Conservation (phyloP, 2,329 filamentous ascomycete species). For the Penicillium concentricum region DNA sequence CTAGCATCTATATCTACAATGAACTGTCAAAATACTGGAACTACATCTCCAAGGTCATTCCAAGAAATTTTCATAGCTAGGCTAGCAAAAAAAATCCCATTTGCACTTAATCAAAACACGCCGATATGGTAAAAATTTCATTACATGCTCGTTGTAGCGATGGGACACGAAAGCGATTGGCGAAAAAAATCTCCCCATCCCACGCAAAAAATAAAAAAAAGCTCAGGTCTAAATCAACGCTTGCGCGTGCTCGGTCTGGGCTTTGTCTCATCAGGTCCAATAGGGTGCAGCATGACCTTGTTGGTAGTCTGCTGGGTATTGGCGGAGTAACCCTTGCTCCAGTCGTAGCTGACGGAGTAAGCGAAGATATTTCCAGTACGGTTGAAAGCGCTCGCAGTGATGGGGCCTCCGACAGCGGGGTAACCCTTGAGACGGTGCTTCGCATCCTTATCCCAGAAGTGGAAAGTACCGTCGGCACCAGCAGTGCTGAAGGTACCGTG, state of each 20-base stretch:
- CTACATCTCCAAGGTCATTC: not conserved
- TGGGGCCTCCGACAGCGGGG: slow-evolving; percentile 77
- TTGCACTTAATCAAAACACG: slow-evolving; percentile 24
- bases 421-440: slow-evolving; percentile 90
- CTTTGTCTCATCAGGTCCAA: slow-evolving; percentile 65
- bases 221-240: slow-evolving; percentile 30
- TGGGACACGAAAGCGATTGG: slow-evolving; percentile 11
- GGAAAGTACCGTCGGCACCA: slow-evolving; percentile 88
- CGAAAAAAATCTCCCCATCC: not conserved
- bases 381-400: slow-evolving; percentile 90
- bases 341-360: slow-evolving; percentile 93
- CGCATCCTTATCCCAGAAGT: slow-evolving; percentile 77
- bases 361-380: slow-evolving; percentile 79
- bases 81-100: slow-evolving; percentile 14
- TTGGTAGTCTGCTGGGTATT: slow-evolving; percentile 71
- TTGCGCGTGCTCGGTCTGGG: slow-evolving; percentile 50
- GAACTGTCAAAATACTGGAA: not conserved
- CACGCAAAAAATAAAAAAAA: not conserved
- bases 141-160: slow-evolving; percentile 29
- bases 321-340: slow-evolving; percentile 89
- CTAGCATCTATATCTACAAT: not conserved
- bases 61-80: not conserved
- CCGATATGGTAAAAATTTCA: slow-evolving; percentile 23
- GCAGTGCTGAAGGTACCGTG: slow-evolving; percentile 99
- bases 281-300: slow-evolving; percentile 83